A percentile compares a stretch with the other conserved stretches of the same genome.
Conservation (phyloP, 108 stramenopile species). For the Skeletonema costatum region DNA sequence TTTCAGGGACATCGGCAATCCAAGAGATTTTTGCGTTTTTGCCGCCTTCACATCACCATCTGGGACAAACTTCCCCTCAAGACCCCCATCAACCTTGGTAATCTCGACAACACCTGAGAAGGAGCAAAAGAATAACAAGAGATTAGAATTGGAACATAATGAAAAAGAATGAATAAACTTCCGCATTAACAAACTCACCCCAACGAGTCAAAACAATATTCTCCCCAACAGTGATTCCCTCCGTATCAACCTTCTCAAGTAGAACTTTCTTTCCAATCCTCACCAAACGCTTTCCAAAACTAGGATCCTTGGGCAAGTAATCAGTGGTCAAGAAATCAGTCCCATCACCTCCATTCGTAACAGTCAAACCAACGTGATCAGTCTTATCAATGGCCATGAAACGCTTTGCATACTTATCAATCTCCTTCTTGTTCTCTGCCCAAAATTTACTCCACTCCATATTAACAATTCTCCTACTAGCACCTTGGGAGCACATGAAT, state of each 20-base stretch:
- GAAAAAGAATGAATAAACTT: background rate
- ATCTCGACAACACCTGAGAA: constrained; percentile 78
- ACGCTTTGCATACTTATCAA: constrained; percentile 90
- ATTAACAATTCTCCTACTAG: constrained; percentile 87
- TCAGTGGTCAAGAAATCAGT: constrained; percentile 64
- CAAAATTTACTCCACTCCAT: constrained; percentile 99
- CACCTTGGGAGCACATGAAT: constrained; percentile 93
- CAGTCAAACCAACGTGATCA: constrained; percentile 61
- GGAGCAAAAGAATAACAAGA: background rate
- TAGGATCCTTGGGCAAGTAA: constrained; percentile 92
- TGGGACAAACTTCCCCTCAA: constrained; percentile 76
- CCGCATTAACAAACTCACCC: constrained; percentile 57
- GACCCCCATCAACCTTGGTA: constrained; percentile 80
- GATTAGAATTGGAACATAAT: background rate
- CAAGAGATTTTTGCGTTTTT: constrained; percentile 94
- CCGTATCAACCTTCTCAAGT: constrained; percentile 91
- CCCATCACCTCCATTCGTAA: constrained; percentile 74
- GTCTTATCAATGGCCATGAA: constrained; percentile 94
- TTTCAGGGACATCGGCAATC: constrained; percentile 75
- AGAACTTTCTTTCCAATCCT: constrained; percentile 71
- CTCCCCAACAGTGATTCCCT: constrained; percentile 86
- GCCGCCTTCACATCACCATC: constrained; percentile 93
- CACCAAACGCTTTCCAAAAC: constrained; percentile 83
- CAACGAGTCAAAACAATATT: constrained; percentile 93
- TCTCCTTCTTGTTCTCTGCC: constrained; percentile 96